Evolutionary conservation across 1,284 basidiomycete genomes (phyloP).

Genomic region (Apiotrichum mycotoxinovorans): DNA sequence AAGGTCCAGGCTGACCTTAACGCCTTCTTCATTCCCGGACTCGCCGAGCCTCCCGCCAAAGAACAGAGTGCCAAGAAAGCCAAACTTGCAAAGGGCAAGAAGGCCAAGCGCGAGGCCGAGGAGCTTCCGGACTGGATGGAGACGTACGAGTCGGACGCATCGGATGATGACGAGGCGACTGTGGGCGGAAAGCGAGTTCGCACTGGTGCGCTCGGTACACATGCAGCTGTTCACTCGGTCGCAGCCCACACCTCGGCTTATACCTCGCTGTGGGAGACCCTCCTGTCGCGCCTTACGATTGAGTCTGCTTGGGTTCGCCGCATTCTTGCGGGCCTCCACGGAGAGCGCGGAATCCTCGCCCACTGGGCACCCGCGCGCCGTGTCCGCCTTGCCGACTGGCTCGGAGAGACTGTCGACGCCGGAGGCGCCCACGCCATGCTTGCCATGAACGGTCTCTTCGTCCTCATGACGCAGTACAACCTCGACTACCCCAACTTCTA

Average conservation of each 20-base stretch:
- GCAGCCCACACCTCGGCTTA: conserved; percentile 32
- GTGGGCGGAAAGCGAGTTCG: conserved; percentile 28
- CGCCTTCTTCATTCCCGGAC: conserved; percentile 76
- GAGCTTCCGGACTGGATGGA: conserved; percentile 49
- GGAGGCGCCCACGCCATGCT: conserved; percentile 84
- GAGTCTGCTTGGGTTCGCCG: conserved; percentile 37
- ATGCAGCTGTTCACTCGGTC: conserved; percentile 36
- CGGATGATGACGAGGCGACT: conserved; percentile 47
- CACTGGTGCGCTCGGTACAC: conserved; percentile 32
- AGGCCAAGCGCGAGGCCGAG: conserved; percentile 28
- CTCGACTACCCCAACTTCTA: conserved; percentile 97
- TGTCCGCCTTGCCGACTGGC: conserved; percentile 88
- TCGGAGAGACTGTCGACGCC: conserved; percentile 78
- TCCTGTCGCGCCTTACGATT: conserved; percentile 25
- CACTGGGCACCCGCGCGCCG: conserved; percentile 51
- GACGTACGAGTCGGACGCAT: conserved; percentile 43
- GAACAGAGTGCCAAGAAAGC: conserved; percentile 46
- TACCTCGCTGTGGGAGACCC: conserved; percentile 38
- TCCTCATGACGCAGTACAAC: conserved; percentile 89
- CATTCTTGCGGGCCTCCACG: conserved; percentile 41
- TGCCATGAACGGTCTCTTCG: conserved; percentile 86
- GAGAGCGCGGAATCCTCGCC: conserved; percentile 43
- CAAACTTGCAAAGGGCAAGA: conserved; percentile 47
- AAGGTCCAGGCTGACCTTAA: conserved; percentile 70
- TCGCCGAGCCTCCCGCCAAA: conserved; percentile 55